Conservation (phyloP, 2,329 filamentous ascomycete species). For the Aspergillus luchuensis region DNA sequence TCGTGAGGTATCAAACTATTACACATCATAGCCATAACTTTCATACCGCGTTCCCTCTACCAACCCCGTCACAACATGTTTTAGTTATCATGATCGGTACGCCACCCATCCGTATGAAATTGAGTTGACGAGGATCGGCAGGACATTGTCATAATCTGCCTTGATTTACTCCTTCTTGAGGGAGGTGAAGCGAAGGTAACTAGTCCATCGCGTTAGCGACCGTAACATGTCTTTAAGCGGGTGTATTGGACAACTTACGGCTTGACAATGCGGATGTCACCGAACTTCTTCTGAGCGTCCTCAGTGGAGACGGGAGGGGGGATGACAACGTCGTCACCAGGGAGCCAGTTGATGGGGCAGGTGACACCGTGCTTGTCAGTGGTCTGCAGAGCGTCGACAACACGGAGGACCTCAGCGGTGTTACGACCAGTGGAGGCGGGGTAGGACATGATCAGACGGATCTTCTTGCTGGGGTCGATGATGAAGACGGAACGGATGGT, state of each 20-base stretch:
- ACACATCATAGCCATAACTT: conserved; percentile 4
- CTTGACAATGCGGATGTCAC: conserved; percentile 65
- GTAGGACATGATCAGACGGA: conserved; percentile 90
- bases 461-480: conserved; percentile 93
- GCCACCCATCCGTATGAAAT: not conserved
- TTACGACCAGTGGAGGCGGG: conserved; percentile 88
- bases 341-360: conserved; percentile 88
- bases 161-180: conserved; percentile 36
- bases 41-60: conserved; percentile 1
- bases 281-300: conserved; percentile 86
- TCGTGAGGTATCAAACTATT: conserved; percentile 3
- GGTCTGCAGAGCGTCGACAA: conserved; percentile 77
- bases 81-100: not conserved
- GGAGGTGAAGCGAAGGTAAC: conserved; percentile 42
- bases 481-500: conserved; percentile 95
- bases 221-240: not conserved
- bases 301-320: conserved; percentile 80
- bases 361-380: conserved; percentile 88
- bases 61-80: not conserved
- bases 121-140: not conserved
- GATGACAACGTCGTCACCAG: conserved; percentile 90
- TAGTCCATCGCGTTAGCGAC: conserved; percentile 18
- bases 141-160: not conserved
- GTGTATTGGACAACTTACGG: conserved; percentile 43
- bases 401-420: conserved; percentile 75